Percentiles rank a stretch among this genome's conserved stretches.
phyloP scores from a whole-genome alignment of 2,329 filamentous ascomycete species.

The Phoma sp. region DNA sequence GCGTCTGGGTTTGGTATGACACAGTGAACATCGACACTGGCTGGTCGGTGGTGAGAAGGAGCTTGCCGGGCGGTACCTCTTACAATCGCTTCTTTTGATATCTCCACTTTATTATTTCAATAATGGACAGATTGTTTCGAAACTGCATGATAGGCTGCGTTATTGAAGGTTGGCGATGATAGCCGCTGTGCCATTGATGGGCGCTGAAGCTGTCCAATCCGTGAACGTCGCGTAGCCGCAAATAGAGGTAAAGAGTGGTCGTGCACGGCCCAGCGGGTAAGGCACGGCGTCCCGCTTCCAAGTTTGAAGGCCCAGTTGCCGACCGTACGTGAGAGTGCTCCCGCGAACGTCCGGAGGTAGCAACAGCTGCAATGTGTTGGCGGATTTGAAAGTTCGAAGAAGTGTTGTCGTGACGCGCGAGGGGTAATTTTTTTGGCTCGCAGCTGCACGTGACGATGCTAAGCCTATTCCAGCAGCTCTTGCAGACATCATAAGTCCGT shows the following conservation, averaged over 20 bases:
- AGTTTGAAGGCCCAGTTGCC: constrained; percentile 15
- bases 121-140: constrained; percentile 40
- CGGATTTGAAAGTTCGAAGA: constrained; percentile 21
- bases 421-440: constrained; percentile 40
- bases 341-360: constrained; percentile 4
- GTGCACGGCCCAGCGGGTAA: constrained; percentile 41
- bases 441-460: constrained; percentile 38
- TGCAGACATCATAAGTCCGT: constrained; percentile 22
- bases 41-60: constrained; percentile 33
- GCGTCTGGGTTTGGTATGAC: constrained; percentile 36
- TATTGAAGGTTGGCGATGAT: constrained; percentile 34
- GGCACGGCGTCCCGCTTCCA: constrained; percentile 31
- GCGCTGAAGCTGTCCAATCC: constrained; percentile 49
- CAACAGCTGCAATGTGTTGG: constrained; percentile 18
- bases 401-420: constrained; percentile 38
- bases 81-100: constrained; percentile 45
- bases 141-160: constrained; percentile 42
- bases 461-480: constrained; percentile 16
- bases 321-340: constrained; percentile 1
- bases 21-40: constrained; percentile 40
- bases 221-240: constrained; percentile 49
- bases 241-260: constrained; percentile 46
- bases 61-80: constrained; percentile 46
- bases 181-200: constrained; percentile 49
- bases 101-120: constrained; percentile 35